Evolutionary conservation across 768 basidiomycete species (phyloP), one percentile per base, ranked within the genome.

Genomic region (Amanita pseudoporphyria): DNA sequence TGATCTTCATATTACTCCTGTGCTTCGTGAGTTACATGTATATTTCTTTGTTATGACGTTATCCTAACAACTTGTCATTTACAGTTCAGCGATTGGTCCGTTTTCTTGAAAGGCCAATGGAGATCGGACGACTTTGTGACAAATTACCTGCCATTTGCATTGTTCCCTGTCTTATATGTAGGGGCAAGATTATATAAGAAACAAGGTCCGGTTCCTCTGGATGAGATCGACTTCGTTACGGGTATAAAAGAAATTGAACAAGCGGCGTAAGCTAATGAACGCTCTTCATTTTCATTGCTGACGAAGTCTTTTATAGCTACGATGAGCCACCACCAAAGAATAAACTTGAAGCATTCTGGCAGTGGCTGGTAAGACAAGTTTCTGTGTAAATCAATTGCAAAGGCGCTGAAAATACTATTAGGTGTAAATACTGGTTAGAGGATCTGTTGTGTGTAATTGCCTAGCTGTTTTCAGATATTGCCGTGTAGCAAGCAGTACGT

Each of bases 171-270:
- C 44, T 60, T 95, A 32, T 95, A 87, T 64, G 6, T 72, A 32
- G 72, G 65, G 14, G 76, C 81, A 52, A 78, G 77, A 58, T 53
- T 84, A 35, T 73, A 70, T 61, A 77, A 71, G 50, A 75, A 71
- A 58, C 66, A 67, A 37, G 68, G 69, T 18, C 55, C 70, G 22
- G 67, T 81, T 38, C 60, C 66, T 31, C 54, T 81, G 0, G 59
- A 72, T 18, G 80, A 94, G 31, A 93, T 97, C 87, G 94, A 96
- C 67, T 93, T 94, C 60, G 67, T 81, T 37, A 72, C 74, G 5
- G 78, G 82, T 52, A 70, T 87, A 48, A 80, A 75, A 31, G 77
- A 83, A 59, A 81, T 87, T 39, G 82, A 82, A 58, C 82, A 82
- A 0, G 81, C 78, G 2, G 73, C 71, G 71, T 77, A 56, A 53